Evolutionary conservation across 441 rosid species (phyloP).

Genomic region (Euphorbia celastroides): DNA sequence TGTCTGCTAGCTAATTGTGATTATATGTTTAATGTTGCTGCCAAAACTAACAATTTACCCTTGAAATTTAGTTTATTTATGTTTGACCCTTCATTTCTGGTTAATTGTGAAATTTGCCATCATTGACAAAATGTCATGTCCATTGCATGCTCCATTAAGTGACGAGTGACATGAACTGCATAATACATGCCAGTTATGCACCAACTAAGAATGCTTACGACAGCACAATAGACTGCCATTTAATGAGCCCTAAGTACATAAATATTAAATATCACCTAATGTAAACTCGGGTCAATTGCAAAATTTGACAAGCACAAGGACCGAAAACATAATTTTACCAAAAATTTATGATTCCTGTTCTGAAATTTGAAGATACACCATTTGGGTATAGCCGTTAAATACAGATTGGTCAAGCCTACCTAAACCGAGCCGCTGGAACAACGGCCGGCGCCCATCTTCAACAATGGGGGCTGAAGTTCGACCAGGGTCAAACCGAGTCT

Average conservation of each 20-base stretch:
- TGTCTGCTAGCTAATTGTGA: constrained; percentile 19
- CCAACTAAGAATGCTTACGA: too few species aligned
- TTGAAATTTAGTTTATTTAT: too few species aligned
- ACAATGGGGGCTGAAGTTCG: constrained; percentile 66
- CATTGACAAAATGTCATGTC: too few species aligned
- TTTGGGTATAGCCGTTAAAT: constrained; percentile 94
- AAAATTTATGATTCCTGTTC: constrained; percentile 37
- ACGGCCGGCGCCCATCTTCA: constrained; percentile 74
- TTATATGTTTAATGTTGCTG: not conserved
- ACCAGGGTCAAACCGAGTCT: constrained; percentile 85
- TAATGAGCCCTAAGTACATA: not conserved
- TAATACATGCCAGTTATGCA: too few species aligned
- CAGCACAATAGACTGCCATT: not conserved
- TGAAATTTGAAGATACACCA: constrained; percentile 84
- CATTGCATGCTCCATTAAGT: too few species aligned
- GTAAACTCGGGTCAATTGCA: not conserved
- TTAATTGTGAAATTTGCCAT: too few species aligned
- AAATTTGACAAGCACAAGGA: not conserved
- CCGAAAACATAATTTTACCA: not conserved
- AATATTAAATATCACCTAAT: not conserved
- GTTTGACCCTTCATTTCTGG: too few species aligned
- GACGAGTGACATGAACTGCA: too few species aligned
- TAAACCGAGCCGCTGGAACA: constrained; percentile 74
- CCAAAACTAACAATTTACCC: not conserved
- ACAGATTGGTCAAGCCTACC: constrained; percentile 65